phyloP scores from a whole-genome alignment of 495 filamentous ascomycete species.

The Staphylotrichum longicolle region DNA sequence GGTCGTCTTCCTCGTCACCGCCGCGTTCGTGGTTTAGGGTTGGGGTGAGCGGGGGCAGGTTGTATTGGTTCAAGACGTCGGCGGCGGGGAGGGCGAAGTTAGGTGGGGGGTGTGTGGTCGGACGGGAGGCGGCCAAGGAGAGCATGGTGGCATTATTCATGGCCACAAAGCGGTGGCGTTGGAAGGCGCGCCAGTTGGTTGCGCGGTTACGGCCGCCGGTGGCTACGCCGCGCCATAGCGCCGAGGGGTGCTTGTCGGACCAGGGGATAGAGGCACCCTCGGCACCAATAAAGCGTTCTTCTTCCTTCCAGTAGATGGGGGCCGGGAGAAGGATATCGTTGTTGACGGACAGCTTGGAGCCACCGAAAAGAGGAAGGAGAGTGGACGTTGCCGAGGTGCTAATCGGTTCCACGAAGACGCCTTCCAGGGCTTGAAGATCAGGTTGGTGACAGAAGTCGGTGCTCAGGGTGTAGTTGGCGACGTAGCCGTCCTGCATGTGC shows the following conservation, averaged over 20 bases:
- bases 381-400: conserved; percentile 52
- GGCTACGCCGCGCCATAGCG: conserved; percentile 71
- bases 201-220: conserved; percentile 61
- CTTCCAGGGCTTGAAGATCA: conserved; percentile 60
- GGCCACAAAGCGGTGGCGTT: conserved; percentile 69
- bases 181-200: conserved; percentile 65
- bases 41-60: conserved; percentile 12
- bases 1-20: not conserved
- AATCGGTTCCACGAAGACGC: conserved; percentile 67
- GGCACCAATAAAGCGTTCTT: conserved; percentile 67
- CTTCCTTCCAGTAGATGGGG: conserved; percentile 70
- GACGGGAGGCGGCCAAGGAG: conserved; percentile 32
- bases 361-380: conserved; percentile 72
- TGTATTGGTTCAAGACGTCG: conserved; percentile 32
- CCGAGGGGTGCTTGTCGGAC: conserved; percentile 53
- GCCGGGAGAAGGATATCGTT: conserved; percentile 80
- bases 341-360: conserved; percentile 72
- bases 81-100: conserved; percentile 40
- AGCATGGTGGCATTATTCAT: conserved; percentile 68
- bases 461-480: conserved; percentile 64
- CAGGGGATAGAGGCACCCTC: conserved; percentile 48
- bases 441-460: conserved; percentile 64
- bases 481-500: conserved; percentile 55
- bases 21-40: not conserved
- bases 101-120: not conserved